A percentile compares a stretch with the other conserved stretches of the same genome.
Conservation (phyloP, 352 stramenopile species). For the Saprolegnia parasitica region DNA sequence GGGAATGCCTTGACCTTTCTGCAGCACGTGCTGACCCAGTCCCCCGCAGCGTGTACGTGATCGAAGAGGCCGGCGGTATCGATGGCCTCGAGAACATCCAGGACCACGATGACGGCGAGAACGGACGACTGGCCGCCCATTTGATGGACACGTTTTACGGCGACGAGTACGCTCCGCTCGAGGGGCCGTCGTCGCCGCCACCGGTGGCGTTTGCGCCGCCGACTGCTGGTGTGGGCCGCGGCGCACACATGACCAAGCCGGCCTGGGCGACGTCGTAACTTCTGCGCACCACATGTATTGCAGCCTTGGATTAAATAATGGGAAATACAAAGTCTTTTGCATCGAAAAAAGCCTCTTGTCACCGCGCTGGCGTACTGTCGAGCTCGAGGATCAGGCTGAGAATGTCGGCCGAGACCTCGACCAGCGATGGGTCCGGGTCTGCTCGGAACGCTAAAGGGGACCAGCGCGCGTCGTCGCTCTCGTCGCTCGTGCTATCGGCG, state of each 20-base stretch:
- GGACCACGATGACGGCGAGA: slow-evolving; percentile 55
- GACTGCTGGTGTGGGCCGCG: slow-evolving; percentile 43
- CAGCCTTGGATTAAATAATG: background rate
- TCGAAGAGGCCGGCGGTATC: slow-evolving; percentile 65
- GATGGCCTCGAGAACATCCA: slow-evolving; percentile 75
- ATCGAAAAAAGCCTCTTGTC: too few relatives aligned
- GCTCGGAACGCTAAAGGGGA: background rate
- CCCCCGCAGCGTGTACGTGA: slow-evolving; percentile 47
- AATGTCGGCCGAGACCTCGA: slow-evolving; percentile 4
- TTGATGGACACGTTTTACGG: slow-evolving; percentile 83
- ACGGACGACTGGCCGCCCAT: slow-evolving; percentile 55
- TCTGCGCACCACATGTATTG: background rate
- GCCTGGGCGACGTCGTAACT: slow-evolving; percentile 56
- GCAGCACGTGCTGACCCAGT: slow-evolving; percentile 69
- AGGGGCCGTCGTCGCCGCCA: slow-evolving; percentile 42
- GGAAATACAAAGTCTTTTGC: too few relatives aligned
- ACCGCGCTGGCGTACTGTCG: background rate
- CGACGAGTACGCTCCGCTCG: slow-evolving; percentile 69
- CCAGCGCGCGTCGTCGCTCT: background rate
- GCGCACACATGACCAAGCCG: slow-evolving; percentile 60
- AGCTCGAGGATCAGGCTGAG: slow-evolving; percentile 10
- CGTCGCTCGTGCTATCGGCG: background rate
- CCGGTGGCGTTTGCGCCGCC: slow-evolving; percentile 25
- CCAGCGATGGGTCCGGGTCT: background rate
- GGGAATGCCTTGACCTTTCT: slow-evolving; percentile 72